phyloP scores from a whole-genome alignment of 306 rosid genomes.

The Alnus rubra region DNA sequence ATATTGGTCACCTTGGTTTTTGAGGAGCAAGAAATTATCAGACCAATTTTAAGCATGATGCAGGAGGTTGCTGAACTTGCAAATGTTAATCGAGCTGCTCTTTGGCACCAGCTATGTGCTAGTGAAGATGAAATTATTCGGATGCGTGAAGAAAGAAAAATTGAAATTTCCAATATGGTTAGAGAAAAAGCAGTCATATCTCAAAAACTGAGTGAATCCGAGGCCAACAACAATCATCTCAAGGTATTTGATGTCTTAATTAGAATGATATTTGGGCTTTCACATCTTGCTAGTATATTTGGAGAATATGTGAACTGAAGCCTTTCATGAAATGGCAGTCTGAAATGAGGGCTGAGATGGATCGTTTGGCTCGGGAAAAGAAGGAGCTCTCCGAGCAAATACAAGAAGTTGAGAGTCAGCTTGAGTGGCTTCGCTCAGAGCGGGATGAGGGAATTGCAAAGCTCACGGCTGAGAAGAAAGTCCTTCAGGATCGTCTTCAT shows the following conservation, averaged over 20 bases:
- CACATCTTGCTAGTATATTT: constrained; percentile 36
- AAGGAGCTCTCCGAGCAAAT: constrained; percentile 80
- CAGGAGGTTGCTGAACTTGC: constrained; percentile 95
- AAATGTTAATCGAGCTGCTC: constrained; percentile 89
- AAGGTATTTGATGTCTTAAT: constrained; percentile 74
- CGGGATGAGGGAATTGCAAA: constrained; percentile 79
- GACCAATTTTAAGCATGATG: constrained; percentile 87
- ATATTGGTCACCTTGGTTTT: constrained; percentile 76
- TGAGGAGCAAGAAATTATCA: constrained; percentile 82
- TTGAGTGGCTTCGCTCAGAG: constrained; percentile 96
- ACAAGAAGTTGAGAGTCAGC: constrained; percentile 95
- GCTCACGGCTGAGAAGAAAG: constrained; percentile 81
- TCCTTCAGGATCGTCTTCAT: constrained; percentile 84
- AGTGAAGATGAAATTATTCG: constrained; percentile 85
- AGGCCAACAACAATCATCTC: constrained; percentile 67
- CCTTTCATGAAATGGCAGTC: constrained; percentile 67
- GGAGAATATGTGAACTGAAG: constrained; percentile 46
- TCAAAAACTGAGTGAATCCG: constrained; percentile 84
- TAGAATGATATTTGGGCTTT: constrained; percentile 43
- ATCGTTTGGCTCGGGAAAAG: constrained; percentile 81
- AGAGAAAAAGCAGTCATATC: constrained; percentile 62
- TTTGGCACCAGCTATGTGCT: constrained; percentile 95
- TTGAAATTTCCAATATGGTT: constrained; percentile 61
- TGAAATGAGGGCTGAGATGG: constrained; percentile 88
- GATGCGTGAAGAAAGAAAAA: constrained; percentile 69